Base-by-base conservation (phyloP, 768 basidiomycete species). In the Hygrocybe punicea region DNA sequence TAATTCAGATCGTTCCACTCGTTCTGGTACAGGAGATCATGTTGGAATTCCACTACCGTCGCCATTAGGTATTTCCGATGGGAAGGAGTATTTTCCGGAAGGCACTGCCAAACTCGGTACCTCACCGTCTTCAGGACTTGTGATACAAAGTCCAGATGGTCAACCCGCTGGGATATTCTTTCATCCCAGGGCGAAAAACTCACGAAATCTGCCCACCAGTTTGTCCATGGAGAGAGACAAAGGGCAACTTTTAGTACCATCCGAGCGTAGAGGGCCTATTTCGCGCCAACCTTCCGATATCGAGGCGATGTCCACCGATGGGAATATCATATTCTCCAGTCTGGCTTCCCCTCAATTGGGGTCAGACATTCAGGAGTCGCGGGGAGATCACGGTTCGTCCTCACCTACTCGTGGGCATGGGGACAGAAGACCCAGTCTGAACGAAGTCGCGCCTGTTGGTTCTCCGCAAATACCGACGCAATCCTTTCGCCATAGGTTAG, bases 81-180 rank as follows among this genome's bases (percentile, higher is more conserved):
- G 81, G 45, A 82, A 85, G 25, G 93, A 94, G 59, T 93, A 92
- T 67, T 92, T 93, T 63, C 81, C 83, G 3, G 74, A 78, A 55
- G 81, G 86, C 4, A 84, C 84, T n/a, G 76, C 82, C 24, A 85
- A 84, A 59, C 78, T 92, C 6, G 90, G 90, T 3, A 76, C 82
- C 3, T 86, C 90, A 0, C 86, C 89, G 4, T 87, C 89, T 5
- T 90, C 91, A 10, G 95, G 95, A 0, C 79, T 96, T 6, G 81
- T 98, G 51, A 89, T 98, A 36, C 91, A 95, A 62, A 91, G 87
- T 65, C 92, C 93, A 2, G 93, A 96, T 69, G 96, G 96, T 0
- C 86, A 93, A 62, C 91, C 93, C 2, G 82, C 91, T n/a, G 96
- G 94, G 10, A 95, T 99, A 56, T 91, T 94, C 75, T 99, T 98